phyloP scores from a whole-genome alignment of 306 rosid genomes.

The Begonia masoniana region DNA sequence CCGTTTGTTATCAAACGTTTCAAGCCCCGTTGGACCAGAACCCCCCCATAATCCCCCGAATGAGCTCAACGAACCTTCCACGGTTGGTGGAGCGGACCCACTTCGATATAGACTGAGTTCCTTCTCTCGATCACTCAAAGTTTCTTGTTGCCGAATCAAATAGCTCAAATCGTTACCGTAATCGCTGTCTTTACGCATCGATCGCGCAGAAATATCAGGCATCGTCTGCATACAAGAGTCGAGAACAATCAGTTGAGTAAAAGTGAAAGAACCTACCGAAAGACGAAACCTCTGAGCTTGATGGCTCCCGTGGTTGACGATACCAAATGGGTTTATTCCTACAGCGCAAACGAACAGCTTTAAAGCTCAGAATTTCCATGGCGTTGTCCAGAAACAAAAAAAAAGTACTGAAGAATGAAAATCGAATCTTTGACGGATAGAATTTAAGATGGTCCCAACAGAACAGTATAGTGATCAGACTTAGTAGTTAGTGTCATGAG shows the following conservation, averaged over 20 bases:
- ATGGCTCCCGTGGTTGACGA: too few relatives aligned
- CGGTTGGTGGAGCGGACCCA: conserved; percentile 95
- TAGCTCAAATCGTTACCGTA: conserved; percentile 48
- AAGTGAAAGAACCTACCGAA: too few relatives aligned
- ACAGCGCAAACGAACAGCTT: too few relatives aligned
- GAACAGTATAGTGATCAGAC: conserved; percentile 18
- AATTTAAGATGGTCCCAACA: conserved; percentile 3
- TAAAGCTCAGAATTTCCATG: too few relatives aligned
- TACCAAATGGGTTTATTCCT: too few relatives aligned
- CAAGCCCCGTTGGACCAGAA: conserved; percentile 20
- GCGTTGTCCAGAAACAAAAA: too few relatives aligned
- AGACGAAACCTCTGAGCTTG: too few relatives aligned
- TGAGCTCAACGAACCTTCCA: conserved; percentile 66
- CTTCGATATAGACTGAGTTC: conserved; percentile 61
- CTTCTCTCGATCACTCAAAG: conserved; percentile 38
- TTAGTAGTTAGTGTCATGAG: conserved; percentile 3
- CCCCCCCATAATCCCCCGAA: conserved; percentile 44
- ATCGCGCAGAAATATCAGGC: conserved; percentile 65
- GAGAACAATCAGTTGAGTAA: too few relatives aligned
- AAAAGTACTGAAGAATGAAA: too few relatives aligned
- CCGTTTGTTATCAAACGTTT: conserved; percentile 18
- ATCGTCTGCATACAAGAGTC: conserved; percentile 43
- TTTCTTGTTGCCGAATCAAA: conserved; percentile 43
- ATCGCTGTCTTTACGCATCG: conserved; percentile 37
- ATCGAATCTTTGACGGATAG: neutral